phyloP scores from a whole-genome alignment of 352 stramenopile species.

The Nothophytophthora sp. region DNA sequence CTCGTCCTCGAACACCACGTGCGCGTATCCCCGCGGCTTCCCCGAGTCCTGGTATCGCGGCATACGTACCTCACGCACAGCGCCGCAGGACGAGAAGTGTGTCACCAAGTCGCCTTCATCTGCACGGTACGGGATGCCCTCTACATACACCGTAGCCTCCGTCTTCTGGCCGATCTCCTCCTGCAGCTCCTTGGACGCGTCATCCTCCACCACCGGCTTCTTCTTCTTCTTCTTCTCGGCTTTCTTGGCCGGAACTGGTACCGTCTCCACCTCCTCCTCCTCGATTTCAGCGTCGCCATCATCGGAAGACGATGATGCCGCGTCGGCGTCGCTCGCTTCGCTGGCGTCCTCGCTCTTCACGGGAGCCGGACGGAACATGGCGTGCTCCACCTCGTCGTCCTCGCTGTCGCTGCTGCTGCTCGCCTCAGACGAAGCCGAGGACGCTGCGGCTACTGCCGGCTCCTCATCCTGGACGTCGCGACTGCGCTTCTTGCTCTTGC shows the following conservation, averaged over 20 bases:
- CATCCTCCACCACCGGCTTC: conserved; percentile 10
- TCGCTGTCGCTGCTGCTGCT: conserved; percentile 31
- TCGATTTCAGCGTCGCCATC: conserved; percentile 32
- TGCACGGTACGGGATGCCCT: conserved; percentile 95
- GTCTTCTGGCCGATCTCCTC: conserved; percentile 76
- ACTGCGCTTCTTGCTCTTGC: conserved; percentile 33
- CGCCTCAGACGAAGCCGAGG: conserved; percentile 16
- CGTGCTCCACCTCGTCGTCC: conserved; percentile 70
- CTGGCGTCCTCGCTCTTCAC: conserved; percentile 20
- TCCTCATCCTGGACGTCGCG: conserved; percentile 5
- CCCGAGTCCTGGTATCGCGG: conserved; percentile 93
- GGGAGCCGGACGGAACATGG: conserved; percentile 68
- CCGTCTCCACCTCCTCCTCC: conserved; percentile 80
- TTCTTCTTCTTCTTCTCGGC: conserved; percentile 21
- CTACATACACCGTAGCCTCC: conserved; percentile 91
- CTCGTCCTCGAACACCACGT: conserved; percentile 91
- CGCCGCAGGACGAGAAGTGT: conserved; percentile 88
- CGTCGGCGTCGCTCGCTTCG: conserved; percentile 24
- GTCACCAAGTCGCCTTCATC: conserved; percentile 90
- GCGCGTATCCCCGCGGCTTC: conserved; percentile 89
- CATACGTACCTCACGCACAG: conserved; percentile 94
- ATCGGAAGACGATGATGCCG: conserved; percentile 9
- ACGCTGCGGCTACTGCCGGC: not conserved
- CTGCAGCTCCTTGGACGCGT: conserved; percentile 41
- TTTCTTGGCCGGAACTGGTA: conserved; percentile 43